phyloP scores from a whole-genome alignment of 257 asterid species.

The Ajuga chamaepitys region DNA sequence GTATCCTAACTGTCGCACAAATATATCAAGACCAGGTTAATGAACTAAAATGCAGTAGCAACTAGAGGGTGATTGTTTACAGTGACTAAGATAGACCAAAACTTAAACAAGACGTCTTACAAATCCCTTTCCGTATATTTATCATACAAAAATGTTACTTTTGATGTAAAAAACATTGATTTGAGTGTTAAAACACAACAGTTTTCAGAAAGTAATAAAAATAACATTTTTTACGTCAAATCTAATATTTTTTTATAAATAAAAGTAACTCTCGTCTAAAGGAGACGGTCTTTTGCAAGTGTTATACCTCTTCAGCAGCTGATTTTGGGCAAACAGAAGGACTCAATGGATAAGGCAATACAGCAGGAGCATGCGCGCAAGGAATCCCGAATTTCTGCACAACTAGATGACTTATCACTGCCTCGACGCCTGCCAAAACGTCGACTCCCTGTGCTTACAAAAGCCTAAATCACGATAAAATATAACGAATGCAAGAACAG shows the following conservation, averaged over 20 bases:
- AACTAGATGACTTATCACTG: conserved; percentile 82
- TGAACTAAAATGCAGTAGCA: not conserved
- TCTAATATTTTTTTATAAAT: no score
- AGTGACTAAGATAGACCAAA: not conserved
- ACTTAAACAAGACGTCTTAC: no score
- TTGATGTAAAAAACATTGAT: no score
- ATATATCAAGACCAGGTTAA: no score
- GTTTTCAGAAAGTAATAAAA: no score
- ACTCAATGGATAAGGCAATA: conserved; percentile 52
- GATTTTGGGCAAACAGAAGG: conserved; percentile 60
- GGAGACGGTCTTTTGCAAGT: no score
- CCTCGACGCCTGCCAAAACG: conserved; percentile 88
- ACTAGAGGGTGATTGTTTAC: not conserved
- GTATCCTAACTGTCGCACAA: conserved; percentile 56
- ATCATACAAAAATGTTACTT: no score
- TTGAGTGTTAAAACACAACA: no score
- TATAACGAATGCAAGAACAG: no score
- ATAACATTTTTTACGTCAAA: no score
- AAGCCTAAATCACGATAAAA: conserved; percentile 7
- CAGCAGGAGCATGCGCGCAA: conserved; percentile 90
- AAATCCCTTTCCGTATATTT: no score
- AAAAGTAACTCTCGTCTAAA: no score
- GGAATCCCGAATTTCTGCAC: conserved; percentile 74
- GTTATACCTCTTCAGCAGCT: conserved; percentile 95
- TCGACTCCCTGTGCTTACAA: conserved; percentile 58